phyloP scores from a whole-genome alignment of 352 stramenopile genomes.

The Phytophthora hybrid region DNA sequence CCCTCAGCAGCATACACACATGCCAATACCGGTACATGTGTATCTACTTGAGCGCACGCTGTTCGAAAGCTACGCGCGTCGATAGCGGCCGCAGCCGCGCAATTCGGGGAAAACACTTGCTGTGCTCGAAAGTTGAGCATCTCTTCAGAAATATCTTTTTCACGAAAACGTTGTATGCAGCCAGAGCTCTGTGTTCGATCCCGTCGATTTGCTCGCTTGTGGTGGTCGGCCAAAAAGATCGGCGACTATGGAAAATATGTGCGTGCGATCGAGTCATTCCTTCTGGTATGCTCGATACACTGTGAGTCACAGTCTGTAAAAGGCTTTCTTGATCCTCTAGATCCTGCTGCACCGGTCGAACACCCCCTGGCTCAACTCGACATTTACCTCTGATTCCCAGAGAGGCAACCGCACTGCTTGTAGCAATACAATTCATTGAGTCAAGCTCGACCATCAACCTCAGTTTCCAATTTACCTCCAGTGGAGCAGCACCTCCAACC shows the following conservation, averaged over 20 bases:
- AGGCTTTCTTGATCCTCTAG: not conserved
- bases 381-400: not conserved
- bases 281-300: not conserved
- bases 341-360: conserved; percentile 12
- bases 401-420: not conserved
- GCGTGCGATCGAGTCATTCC: not conserved
- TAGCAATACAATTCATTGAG: not conserved
- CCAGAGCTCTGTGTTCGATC: not conserved
- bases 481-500: not conserved
- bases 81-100: not conserved
- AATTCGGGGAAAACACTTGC: conserved; percentile 37
- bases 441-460: conserved; percentile 1
- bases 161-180: not conserved
- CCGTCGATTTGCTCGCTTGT: not conserved
- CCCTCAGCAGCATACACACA: too few species aligned
- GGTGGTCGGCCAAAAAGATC: too few species aligned
- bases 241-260: not conserved
- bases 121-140: conserved; percentile 4
- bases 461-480: conserved; percentile 31
- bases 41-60: not conserved
- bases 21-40: too few species aligned
- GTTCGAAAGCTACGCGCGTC: not conserved
- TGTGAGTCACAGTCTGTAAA: not conserved
- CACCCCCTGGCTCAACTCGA: conserved; percentile 19
- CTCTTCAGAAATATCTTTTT: not conserved